Evolutionary conservation across 2,329 filamentous ascomycete genomes (phyloP), one percentile per base, ranked within the genome.

Genomic region (Penicillium glabrum): DNA sequence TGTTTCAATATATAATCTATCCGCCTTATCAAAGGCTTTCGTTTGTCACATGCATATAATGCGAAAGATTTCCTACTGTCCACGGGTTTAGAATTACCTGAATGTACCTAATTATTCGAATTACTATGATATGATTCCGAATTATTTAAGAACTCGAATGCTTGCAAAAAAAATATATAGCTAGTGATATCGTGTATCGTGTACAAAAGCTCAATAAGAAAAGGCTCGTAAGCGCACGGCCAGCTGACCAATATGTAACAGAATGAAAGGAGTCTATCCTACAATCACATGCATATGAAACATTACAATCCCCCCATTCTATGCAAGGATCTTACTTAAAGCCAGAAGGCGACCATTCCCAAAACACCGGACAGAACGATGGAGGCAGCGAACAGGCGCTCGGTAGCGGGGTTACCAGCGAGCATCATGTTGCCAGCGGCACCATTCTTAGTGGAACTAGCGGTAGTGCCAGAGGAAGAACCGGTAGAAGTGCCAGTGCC

Each of bases 341-440:
- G 61, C 61, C 60, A 67, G 9, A 64, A 58, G n/a, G 67, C 65
- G 23, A 67, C 41, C 9, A 54, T 51, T 26, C 67, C 67, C 41
- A 67, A 24, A 24, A 63, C 35, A 19, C 53, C 55, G 19, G 62
- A 64, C n/a, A 70, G 54, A 45, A 65, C n/a, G 39, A 67, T 43
- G 3, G 62, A 65, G 26, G 58, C 52, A 8, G 39, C 43, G 14
- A 67, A 56, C 41, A 67, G 39, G 19, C 56, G 56, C 60, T 62
- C 61, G 3, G 62, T 56, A 29, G 31, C 51, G 14, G 57, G 56
- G 5, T 54, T 58, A 21, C 57, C 54, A 24, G 41, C 58, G 31
- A 58, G 27, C 43, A 63, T 54, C 23, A 57, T 24, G 3, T 58
- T 31, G 23, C 37, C 60, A 27, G 53, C 59, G 3, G 59, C 55